phyloP scores from a whole-genome alignment of 306 rosid species.

The Sicyos baderoa region DNA sequence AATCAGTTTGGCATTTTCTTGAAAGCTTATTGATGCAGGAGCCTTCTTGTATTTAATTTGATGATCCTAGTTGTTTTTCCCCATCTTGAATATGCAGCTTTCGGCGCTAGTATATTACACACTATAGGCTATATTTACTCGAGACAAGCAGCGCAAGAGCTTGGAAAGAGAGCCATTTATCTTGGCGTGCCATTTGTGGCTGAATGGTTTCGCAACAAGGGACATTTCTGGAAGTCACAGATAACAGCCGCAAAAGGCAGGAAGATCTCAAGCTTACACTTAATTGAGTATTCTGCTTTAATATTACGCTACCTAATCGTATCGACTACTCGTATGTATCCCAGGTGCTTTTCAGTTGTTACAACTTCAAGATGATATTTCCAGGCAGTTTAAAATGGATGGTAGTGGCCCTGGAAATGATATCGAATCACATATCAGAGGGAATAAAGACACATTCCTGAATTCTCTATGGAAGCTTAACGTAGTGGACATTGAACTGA shows the following conservation, averaged over 20 bases:
- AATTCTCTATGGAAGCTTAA: conserved; percentile 88
- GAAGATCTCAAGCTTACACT: conserved; percentile 1
- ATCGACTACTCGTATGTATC: conserved; percentile 13
- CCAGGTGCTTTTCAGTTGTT: conserved; percentile 80
- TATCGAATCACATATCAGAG: conserved; percentile 57
- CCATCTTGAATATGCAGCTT: conserved; percentile 40
- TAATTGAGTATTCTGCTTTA: conserved; percentile 15
- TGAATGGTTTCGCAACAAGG: conserved; percentile 87
- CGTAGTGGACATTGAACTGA: conserved; percentile 87
- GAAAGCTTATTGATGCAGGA: conserved; percentile 12
- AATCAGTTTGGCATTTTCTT: neutral
- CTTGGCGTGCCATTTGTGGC: conserved; percentile 88
- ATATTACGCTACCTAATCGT: conserved; percentile 23
- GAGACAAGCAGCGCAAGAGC: conserved; percentile 92
- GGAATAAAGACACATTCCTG: conserved; percentile 62
- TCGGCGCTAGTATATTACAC: conserved; percentile 64
- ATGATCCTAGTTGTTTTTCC: conserved; percentile 13
- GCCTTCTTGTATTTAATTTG: neutral
- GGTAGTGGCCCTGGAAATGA: conserved; percentile 44
- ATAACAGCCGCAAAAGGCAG: conserved; percentile 84
- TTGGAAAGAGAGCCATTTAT: conserved; percentile 78
- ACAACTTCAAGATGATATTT: conserved; percentile 74
- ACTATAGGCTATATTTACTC: conserved; percentile 74
- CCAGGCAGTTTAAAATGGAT: conserved; percentile 52
- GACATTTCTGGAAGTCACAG: conserved; percentile 90